Base-by-base conservation (phyloP, 2,329 filamentous ascomycete species). In the Penicillium sp. region DNA sequence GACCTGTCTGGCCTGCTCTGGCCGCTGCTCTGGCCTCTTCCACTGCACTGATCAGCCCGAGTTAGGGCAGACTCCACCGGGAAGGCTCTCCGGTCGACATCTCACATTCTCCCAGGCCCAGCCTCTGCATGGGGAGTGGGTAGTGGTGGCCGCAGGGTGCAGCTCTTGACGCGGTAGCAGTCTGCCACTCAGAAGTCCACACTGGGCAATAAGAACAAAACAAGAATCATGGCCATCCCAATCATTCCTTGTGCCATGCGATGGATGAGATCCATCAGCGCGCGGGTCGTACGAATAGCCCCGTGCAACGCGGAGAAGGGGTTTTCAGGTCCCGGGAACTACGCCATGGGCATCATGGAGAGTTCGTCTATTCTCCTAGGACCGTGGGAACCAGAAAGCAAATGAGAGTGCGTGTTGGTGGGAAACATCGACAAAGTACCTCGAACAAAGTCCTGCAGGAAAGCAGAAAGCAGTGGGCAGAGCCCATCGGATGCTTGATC, bases 81-180 rank as follows among this genome's bases (percentile, higher is more conserved):
- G 39, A 52, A 29, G 24, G 29, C 39, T n/a, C 24, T 42, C 39
- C 39, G 49, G 37, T 48, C 55, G 64, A 66, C 60, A 64, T 63
- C 63, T 65, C 64, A 66, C 60, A 66, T 65, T 64, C 58, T 46
- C 52, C 30, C 39, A 12, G 23, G 24, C 42, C 54, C 59, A 55
- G 49, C 54, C 56, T 57, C 49, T 52, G 52, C 54, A 53, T 40
- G 21, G 36, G 20, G n/a, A 26, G n/a, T 46, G 44, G 53, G n/a
- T n/a, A 49, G 42, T 49, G 37, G 37, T 21, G 34, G 39, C 32
- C 42, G 40, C 44, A 49, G 40, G 21, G 15, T 51, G 45, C 50
- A 52, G 13, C 32, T 17, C 18, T 26, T 18, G 43, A 37, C 15
- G 32, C 43, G 18, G 32, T 46, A 4, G 39, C 24, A 29, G 24